phyloP scores from a whole-genome alignment of 1,284 basidiomycete species.

The Moesziomyces sp. region DNA sequence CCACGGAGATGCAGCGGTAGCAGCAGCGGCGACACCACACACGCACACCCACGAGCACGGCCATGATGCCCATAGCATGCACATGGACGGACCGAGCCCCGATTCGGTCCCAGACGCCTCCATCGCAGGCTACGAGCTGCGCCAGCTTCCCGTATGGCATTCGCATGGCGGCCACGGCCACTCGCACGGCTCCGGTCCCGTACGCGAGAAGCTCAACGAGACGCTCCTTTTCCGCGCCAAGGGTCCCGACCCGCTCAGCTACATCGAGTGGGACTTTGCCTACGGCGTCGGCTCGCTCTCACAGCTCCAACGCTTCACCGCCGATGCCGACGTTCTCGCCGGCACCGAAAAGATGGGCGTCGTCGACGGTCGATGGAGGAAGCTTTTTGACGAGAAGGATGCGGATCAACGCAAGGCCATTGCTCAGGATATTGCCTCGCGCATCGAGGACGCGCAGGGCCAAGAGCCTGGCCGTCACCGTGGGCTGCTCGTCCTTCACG shows the following conservation, averaged over 20 bases:
- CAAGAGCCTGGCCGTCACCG: conserved; percentile 43
- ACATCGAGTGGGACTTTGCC: conserved; percentile 64
- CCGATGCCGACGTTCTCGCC: conserved; percentile 32
- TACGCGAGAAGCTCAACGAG: conserved; percentile 53
- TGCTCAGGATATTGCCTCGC: conserved; percentile 45
- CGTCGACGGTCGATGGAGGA: conserved; percentile 59
- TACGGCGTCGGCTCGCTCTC: conserved; percentile 42
- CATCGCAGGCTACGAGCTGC: conserved; percentile 14
- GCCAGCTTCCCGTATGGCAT: conserved; percentile 26
- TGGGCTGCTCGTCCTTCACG: conserved; percentile 39
- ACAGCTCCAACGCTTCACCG: conserved; percentile 50
- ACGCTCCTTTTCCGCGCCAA: conserved; percentile 54
- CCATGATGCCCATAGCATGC: conserved; percentile 8
- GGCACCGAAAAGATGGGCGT: conserved; percentile 52
- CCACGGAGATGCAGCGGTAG: neutral
- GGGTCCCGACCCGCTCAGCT: conserved; percentile 64
- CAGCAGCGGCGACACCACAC: neutral
- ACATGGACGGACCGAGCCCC: conserved; percentile 19
- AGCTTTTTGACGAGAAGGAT: conserved; percentile 52
- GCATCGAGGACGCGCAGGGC: conserved; percentile 5
- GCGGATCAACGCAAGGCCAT: conserved; percentile 25
- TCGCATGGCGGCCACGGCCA: conserved; percentile 38
- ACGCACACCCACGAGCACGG: neutral
- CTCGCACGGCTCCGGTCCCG: conserved; percentile 40
- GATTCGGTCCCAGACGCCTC: conserved; percentile 15